phyloP scores from a whole-genome alignment of 192 early-diverging fungal species.

The Umbelopsis sp. region DNA sequence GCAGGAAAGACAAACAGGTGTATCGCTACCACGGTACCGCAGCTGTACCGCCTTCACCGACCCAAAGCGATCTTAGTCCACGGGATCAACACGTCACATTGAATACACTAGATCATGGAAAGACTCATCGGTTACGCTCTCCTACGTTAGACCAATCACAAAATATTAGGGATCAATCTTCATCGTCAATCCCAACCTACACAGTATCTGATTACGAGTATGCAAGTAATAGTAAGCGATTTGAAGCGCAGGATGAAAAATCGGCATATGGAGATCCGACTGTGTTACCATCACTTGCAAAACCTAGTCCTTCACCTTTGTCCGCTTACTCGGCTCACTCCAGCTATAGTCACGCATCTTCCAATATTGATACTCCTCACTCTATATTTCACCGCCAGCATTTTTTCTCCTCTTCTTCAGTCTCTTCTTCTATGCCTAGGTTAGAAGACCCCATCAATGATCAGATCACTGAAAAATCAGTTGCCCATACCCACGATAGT shows the following conservation, averaged over 20 bases:
- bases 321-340: conserved; percentile 12
- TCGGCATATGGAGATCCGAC: conserved; percentile 10
- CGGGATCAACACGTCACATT: background rate
- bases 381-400: background rate
- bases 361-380: background rate
- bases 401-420: background rate
- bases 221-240: background rate
- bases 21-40: background rate
- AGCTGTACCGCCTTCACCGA: background rate
- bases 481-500: background rate
- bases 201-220: background rate
- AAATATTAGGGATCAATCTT: background rate
- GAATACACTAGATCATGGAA: background rate
- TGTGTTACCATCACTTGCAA: conserved; percentile 6
- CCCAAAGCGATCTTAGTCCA: background rate
- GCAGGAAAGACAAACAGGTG: conserved; percentile 2
- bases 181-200: background rate
- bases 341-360: background rate
- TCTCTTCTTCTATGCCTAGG: background rate
- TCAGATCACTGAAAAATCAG: background rate
- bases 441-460: background rate
- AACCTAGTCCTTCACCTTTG: conserved; percentile 10
- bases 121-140: background rate
- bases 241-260: background rate
- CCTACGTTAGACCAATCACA: conserved; percentile 8